Evolutionary conservation across 495 filamentous ascomycete genomes (phyloP).

Genomic region (Penicillium robsamsonii): DNA sequence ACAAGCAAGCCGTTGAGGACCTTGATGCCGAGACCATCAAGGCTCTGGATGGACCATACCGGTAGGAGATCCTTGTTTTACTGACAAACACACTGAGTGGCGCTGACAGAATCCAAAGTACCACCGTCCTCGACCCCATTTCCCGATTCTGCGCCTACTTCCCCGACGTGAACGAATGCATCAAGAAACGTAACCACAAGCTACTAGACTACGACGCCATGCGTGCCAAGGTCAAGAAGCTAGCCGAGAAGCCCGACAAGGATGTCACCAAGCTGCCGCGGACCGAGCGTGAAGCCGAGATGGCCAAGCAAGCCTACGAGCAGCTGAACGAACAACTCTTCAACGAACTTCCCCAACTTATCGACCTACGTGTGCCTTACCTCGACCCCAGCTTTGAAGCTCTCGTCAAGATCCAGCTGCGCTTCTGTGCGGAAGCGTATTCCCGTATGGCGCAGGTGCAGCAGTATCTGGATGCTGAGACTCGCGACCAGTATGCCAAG

Average conservation of each 20-base stretch:
- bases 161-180: slow-evolving; percentile 98
- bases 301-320: slow-evolving; percentile 91
- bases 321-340: slow-evolving; percentile 93
- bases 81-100: background rate
- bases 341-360: slow-evolving; percentile 91
- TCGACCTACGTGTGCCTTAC: slow-evolving; percentile 94
- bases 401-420: slow-evolving; percentile 94
- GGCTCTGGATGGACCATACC: slow-evolving; percentile 93
- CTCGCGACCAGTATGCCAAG: slow-evolving; percentile 91
- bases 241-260: slow-evolving; percentile 98
- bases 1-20: slow-evolving; percentile 97
- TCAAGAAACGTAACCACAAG: slow-evolving; percentile 98
- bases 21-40: slow-evolving; percentile 98
- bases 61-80: slow-evolving; percentile 43
- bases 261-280: slow-evolving; percentile 91
- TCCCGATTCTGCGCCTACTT: slow-evolving; percentile 96
- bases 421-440: slow-evolving; percentile 97
- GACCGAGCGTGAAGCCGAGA: slow-evolving; percentile 89
- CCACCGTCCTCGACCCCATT: slow-evolving; percentile 93
- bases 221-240: slow-evolving; percentile 91
- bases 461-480: slow-evolving; percentile 96
- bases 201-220: slow-evolving; percentile 96
- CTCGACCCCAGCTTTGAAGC: slow-evolving; percentile 96
- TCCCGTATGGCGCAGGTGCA: slow-evolving; percentile 97
- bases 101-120: slow-evolving; percentile 45